Evolutionary conservation across 768 basidiomycete species (phyloP), one percentile per base, ranked within the genome.

Genomic region (Kwoniella heveanensis): DNA sequence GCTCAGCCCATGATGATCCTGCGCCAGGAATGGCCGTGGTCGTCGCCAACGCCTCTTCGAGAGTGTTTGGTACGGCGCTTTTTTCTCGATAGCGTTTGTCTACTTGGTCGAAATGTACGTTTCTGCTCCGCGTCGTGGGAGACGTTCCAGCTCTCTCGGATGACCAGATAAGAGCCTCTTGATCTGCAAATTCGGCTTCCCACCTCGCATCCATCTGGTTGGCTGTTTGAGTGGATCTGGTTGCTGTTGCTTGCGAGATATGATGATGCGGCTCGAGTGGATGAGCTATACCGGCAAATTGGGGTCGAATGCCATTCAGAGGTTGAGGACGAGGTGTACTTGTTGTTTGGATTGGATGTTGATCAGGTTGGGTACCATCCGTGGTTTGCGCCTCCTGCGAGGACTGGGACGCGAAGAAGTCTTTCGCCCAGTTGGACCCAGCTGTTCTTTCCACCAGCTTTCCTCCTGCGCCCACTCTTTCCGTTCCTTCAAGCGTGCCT

Each of bases 71-170:
- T 21, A 74, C 67, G 2, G 68, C 70, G 24, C 46, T 57, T n/a
- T 56, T 55, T 29, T 29, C 36, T 47, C 12, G 12, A 10, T 25
- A 19, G 24, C 37, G 32, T 12, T 39, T 30, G 17, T 39, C 36
- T 1, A n/a, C 15, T 15, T 64, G 51, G 32, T 61, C 50, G 62
- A 76, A 76, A 56, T 76, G 74, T 3, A 76, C 74, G 24, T 60
- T 68, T 50, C 71, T 76, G 2, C 64, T 48, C 1, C 62, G 57
- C 37, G 19, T 17, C 10, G 39, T 10, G 39, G 39, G 19, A 13
- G 32, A 32, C 13, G 32, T 36, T 22, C 8, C 36, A 22, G n/a
- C 50, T 19, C 12, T 54, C 22, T 15, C 19, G 21, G 24, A 32
- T 15, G 64, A 50, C 56, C 64, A 58, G 17, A 72, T 27, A 19